Conservation (phyloP, 805 yeast species). For the Myxozyma neotropica region DNA sequence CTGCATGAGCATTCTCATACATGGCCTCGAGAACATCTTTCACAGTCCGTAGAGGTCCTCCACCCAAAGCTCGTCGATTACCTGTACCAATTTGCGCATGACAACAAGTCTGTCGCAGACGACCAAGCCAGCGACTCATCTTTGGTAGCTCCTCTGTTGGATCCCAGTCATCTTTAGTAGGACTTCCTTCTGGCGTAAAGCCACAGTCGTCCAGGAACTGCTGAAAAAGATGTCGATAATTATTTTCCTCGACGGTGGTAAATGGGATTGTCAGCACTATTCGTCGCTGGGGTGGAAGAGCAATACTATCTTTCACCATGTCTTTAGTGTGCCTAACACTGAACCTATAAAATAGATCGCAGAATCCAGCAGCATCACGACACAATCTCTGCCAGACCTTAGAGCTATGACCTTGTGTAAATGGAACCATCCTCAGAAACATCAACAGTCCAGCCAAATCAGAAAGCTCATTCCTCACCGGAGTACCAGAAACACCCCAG, state of each 20-base stretch:
- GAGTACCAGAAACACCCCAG: conserved; percentile 98
- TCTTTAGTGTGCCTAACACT: conserved; percentile 82
- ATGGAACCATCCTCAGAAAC: conserved; percentile 70
- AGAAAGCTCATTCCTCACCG: conserved; percentile 64
- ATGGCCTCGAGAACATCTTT: conserved; percentile 70
- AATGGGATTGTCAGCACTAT: conserved; percentile 72
- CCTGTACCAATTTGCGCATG: conserved; percentile 55
- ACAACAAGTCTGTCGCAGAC: conserved; percentile 77
- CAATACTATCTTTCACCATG: conserved; percentile 75
- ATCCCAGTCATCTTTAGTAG: conserved; percentile 26
- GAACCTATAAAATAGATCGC: conserved; percentile 54
- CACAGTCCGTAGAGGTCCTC: conserved; percentile 51
- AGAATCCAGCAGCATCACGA: conserved; percentile 49
- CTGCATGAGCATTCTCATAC: conserved; percentile 57
- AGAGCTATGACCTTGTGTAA: conserved; percentile 46
- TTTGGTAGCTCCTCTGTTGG: conserved; percentile 29
- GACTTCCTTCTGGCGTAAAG: conserved; percentile 38
- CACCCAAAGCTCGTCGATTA: conserved; percentile 39
- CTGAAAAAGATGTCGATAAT: conserved; percentile 65
- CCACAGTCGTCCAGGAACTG: conserved; percentile 61
- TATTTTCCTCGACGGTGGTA: conserved; percentile 80
- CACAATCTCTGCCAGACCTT: conserved; percentile 48
- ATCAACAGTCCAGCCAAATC: conserved; percentile 74
- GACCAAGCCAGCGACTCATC: conserved; percentile 64
- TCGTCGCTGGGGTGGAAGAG: conserved; percentile 77